phyloP scores from a whole-genome alignment of 225 moss, liverwort and hornwort species.

The Polytrichum commune region DNA sequence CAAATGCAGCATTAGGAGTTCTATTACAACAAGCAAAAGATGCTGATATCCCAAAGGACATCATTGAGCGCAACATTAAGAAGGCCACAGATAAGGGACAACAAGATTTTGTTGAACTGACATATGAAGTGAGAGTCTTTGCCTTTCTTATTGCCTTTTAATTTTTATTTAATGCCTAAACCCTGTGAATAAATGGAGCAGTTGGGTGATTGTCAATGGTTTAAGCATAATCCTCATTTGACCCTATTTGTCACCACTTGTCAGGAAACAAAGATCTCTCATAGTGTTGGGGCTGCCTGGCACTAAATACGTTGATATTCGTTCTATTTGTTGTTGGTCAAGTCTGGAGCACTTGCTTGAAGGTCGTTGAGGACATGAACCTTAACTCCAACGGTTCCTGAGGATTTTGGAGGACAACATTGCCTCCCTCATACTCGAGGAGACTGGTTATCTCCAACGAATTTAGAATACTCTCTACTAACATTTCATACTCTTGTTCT shows the following conservation, averaged over 20 bases:
- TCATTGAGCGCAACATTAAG: conserved; percentile 89
- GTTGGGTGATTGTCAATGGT: background rate
- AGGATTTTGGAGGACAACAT: no score
- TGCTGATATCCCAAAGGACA: conserved; percentile 87
- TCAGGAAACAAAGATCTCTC: no score
- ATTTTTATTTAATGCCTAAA: background rate
- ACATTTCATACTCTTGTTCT: no score
- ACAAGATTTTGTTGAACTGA: conserved; percentile 89
- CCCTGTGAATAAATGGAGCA: background rate
- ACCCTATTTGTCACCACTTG: no score
- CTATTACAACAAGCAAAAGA: conserved; percentile 84
- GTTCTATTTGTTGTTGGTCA: no score
- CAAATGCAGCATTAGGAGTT: conserved; percentile 70
- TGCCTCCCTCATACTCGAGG: background rate
- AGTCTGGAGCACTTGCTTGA: no score
- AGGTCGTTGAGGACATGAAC: no score
- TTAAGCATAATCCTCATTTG: no score
- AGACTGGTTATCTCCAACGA: background rate
- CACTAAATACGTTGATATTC: no score
- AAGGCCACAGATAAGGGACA: conserved; percentile 95
- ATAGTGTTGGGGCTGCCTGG: no score
- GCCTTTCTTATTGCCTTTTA: background rate
- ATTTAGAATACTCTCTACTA: no score
- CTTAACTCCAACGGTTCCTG: no score
- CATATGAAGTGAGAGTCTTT: conserved; percentile 60